Evolutionary conservation across 2,329 filamentous ascomycete species (phyloP).

Genomic region (Fusarium guadeloupense): DNA sequence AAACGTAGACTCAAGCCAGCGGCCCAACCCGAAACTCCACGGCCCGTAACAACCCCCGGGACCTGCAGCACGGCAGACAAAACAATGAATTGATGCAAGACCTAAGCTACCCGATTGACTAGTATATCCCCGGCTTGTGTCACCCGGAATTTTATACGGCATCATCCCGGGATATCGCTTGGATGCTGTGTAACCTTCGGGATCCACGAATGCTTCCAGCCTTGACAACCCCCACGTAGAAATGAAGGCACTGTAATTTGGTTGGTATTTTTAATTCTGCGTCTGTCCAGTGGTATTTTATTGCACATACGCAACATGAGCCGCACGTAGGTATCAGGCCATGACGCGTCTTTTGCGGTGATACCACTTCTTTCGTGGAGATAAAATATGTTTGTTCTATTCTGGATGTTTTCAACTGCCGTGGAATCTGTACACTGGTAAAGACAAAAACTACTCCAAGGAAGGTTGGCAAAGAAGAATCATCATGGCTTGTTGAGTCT

Average conservation of each 20-base stretch:
- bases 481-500: no score
- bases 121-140: background rate
- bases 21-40: background rate
- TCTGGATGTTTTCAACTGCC: background rate
- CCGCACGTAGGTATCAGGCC: background rate
- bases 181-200: slow-evolving; percentile 21
- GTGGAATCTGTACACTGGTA: background rate
- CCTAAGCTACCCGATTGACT: slow-evolving; percentile 15
- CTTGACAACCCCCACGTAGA: background rate
- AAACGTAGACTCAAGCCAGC: background rate
- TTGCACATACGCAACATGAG: background rate
- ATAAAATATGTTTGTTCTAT: background rate
- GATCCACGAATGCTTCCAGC: slow-evolving; percentile 1
- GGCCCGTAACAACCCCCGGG: slow-evolving; percentile 6
- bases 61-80: slow-evolving; percentile 35
- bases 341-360: background rate
- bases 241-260: background rate
- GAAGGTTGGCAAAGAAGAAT: no score
- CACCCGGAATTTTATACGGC: background rate
- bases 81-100: background rate
- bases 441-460: no score
- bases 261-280: background rate
- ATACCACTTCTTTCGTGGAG: background rate
- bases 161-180: background rate
- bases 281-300: background rate